phyloP scores from a whole-genome alignment of 169 alveolate genomes.

The Plasmodium adleri region DNA sequence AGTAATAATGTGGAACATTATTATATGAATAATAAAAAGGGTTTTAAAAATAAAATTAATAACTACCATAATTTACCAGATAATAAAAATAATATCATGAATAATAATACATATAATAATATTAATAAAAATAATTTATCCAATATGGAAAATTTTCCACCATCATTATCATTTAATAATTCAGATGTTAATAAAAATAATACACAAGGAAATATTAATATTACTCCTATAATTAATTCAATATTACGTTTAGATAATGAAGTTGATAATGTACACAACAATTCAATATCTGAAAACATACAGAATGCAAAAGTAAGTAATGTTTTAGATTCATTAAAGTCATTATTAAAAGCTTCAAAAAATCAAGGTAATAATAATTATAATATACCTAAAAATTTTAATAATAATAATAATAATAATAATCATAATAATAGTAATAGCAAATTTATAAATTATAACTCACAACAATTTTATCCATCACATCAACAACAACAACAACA shows the following conservation, averaged over 20 bases:
- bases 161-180: not conserved
- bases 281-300: conserved; percentile 41
- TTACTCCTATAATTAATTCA: conserved; percentile 64
- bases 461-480: conserved; percentile 25
- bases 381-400: not conserved
- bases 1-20: conserved; percentile 4
- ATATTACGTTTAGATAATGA: conserved; percentile 48
- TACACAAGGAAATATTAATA: conserved; percentile 41
- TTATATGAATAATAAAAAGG: conserved; percentile 12
- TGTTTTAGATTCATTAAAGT: conserved; percentile 62
- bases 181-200: conserved; percentile 1
- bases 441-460: conserved; percentile 27
- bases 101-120: not conserved
- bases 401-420: not conserved
- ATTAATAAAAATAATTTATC: not conserved
- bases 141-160: not conserved
- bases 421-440: too few relatives aligned
- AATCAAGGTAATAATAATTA: conserved; percentile 11
- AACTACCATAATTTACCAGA: not conserved
- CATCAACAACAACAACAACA: not conserved
- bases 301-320: conserved; percentile 69
- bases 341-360: conserved; percentile 52
- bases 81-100: not conserved
- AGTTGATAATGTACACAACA: not conserved
- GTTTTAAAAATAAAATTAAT: not conserved